A percentile compares a stretch with the other conserved stretches of the same genome.
Conservation (phyloP, 2,329 filamentous ascomycete genomes). For the Sphaerostilbella broomeana region DNA sequence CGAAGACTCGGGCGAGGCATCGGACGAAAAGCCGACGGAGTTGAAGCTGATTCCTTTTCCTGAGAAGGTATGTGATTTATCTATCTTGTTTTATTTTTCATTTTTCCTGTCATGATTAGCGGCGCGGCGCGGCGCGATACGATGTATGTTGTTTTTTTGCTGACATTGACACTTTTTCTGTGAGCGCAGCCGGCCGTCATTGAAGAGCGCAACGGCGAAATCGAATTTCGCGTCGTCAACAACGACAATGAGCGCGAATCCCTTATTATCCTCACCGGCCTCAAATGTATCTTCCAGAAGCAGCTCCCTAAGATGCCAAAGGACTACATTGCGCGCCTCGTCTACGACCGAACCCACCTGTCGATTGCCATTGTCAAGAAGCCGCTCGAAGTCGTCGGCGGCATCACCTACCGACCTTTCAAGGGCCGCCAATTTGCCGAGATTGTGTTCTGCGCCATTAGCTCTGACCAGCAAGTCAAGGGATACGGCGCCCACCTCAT, state of each 20-base stretch:
- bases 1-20: slow-evolving; percentile 21
- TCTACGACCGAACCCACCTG: slow-evolving; percentile 93
- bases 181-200: slow-evolving; percentile 76
- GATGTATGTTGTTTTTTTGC: too few species aligned
- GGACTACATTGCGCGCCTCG: slow-evolving; percentile 94
- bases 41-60: slow-evolving; percentile 74
- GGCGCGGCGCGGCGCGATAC: too few species aligned
- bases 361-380: slow-evolving; percentile 98
- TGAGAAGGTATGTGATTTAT: slow-evolving; percentile 62
- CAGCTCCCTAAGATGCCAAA: slow-evolving; percentile 99
- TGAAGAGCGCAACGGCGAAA: slow-evolving; percentile 89
- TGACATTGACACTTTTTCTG: too few species aligned
- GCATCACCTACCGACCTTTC: slow-evolving; percentile 94
- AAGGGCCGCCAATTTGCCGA: slow-evolving; percentile 89
- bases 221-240: slow-evolving; percentile 96
- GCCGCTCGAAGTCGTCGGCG: slow-evolving; percentile 88
- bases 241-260: slow-evolving; percentile 86
- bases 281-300: slow-evolving; percentile 98
- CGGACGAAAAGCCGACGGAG: slow-evolving; percentile 38
- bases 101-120: too few species aligned
- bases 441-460: slow-evolving; percentile 98
- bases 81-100: too few species aligned
- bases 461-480: slow-evolving; percentile 96
- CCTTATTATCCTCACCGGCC: slow-evolving; percentile 85
- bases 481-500: slow-evolving; percentile 97